Base-by-base conservation (phyloP, 371 early-diverging fungal species). In the Rhizomucor pusillus region DNA sequence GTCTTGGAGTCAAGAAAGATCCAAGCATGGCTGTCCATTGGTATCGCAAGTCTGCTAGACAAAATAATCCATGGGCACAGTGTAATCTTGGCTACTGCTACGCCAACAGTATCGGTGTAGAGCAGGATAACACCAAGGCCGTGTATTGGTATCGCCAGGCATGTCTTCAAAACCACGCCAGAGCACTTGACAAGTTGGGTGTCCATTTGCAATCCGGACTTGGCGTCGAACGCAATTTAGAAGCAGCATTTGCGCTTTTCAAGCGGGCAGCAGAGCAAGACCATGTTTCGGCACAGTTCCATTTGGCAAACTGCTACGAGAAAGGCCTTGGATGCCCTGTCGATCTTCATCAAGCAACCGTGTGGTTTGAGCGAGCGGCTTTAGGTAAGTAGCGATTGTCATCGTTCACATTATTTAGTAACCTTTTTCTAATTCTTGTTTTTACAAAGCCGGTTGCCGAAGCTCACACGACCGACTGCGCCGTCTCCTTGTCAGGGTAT, bases 41-140 rank as follows among this genome's bases (percentile, higher is more conserved):
- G 90, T 95, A 91, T 63, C 66, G 68, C 41, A 67, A 74, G 49
- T 74, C 92, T 3, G 91, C 96, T 0, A 71, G 73, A 10, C 81
- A 85, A 57, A 87, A 85, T 33, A 90, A 90, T 66, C 79, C 86
- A 18, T 88, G 88, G 79, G 94, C 93, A 13, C 90, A 89, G 62
- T 90, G 90, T 78, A 80, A 84, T 47, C 73, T 95, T 9, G 93
- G 90, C 43, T 85, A 82, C 59, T 87, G 89, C 66, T 90, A 88
- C 67, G 88, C 89, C 45, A 84, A 88, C 50, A 94, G 93, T n/a
- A 79, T 84, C 25, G 92, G 90, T 20, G 76, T 78, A 10, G 52
- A 56, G 16, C 70, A 74, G 52, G 80, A 88, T 54, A 60, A 77
- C 33, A 62, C 60, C 23, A 64, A 80, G 61, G 89, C 91, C 1